A percentile compares a stretch with the other conserved stretches of the same genome.
phyloP scores from a whole-genome alignment of 306 rosid species.

The Sechiopsis laciniata region DNA sequence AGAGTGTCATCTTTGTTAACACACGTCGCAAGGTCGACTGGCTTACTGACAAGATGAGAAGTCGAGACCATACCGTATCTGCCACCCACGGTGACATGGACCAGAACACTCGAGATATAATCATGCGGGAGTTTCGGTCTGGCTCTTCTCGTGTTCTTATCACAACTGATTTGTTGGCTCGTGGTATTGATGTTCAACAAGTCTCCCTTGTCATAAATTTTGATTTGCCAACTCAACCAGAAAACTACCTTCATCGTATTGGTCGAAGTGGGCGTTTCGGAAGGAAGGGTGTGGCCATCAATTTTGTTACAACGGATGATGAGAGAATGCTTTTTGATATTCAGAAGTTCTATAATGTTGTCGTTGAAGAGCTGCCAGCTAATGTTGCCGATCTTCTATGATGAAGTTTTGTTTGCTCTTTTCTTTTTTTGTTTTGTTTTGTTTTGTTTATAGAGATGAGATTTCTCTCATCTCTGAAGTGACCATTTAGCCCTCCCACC shows the following conservation, averaged over 20 bases:
- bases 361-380: slow-evolving; percentile 81
- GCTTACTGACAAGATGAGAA: slow-evolving; percentile 91
- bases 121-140: slow-evolving; percentile 93
- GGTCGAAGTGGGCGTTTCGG: slow-evolving; percentile 97
- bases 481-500: slow-evolving; percentile 9
- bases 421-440: background rate
- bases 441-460: slow-evolving; percentile 14
- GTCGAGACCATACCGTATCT: slow-evolving; percentile 86
- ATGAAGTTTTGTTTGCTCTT: slow-evolving; percentile 33
- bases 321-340: slow-evolving; percentile 82
- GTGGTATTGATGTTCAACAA: slow-evolving; percentile 97
- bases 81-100: slow-evolving; percentile 99
- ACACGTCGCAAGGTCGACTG: slow-evolving; percentile 97
- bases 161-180: slow-evolving; percentile 91
- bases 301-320: slow-evolving; percentile 80
- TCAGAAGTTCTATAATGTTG: slow-evolving; percentile 87
- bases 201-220: slow-evolving; percentile 88
- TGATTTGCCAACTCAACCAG: slow-evolving; percentile 94
- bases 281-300: slow-evolving; percentile 91
- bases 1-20: slow-evolving; percentile 89
- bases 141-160: slow-evolving; percentile 95
- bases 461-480: slow-evolving; percentile 19
- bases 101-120: slow-evolving; percentile 90
- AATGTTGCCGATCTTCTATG: slow-evolving; percentile 83
- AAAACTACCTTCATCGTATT: slow-evolving; percentile 89